These are phyloP conservation scores for Epichloe uncinata DNA, from an alignment of 2,329 filamentous ascomycete species.

Conservation along the genomic window DNA sequence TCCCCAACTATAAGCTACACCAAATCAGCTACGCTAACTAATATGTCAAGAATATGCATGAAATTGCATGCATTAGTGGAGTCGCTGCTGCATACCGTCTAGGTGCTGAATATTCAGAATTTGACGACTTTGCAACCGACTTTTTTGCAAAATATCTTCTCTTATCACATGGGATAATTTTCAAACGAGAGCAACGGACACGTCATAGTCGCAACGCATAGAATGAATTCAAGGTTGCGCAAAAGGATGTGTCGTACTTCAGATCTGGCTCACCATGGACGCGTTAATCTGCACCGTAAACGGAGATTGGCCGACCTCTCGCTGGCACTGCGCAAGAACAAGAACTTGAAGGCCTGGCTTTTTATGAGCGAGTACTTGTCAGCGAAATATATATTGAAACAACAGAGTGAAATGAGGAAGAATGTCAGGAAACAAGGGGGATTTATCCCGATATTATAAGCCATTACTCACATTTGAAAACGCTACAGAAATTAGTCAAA, in stretches of 20 bases:
- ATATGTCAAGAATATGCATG: conserved; percentile 47
- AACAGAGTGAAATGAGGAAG: no score
- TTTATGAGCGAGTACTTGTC: no score
- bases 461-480: not conserved
- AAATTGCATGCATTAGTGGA: conserved; percentile 56
- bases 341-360: no score
- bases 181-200: conserved; percentile 20
- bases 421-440: no score
- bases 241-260: not conserved
- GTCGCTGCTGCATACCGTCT: conserved; percentile 58
- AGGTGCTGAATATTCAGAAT: conserved; percentile 48
- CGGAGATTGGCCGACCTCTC: not conserved
- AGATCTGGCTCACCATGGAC: not conserved
- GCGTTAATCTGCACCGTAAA: not conserved
- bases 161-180: conserved; percentile 30
- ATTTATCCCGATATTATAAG: not conserved
- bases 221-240: not conserved
- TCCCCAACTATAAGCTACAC: not conserved
- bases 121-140: conserved; percentile 39
- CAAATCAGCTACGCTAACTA: not conserved
- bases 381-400: no score
- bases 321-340: no score
- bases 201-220: conserved; percentile 7
- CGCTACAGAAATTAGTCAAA: not conserved
- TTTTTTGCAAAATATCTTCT: conserved; percentile 34